Percentiles rank a stretch among this genome's conserved stretches.
phyloP scores from a whole-genome alignment of 2,329 filamentous ascomycete genomes.

The Beauveria caledonica region DNA sequence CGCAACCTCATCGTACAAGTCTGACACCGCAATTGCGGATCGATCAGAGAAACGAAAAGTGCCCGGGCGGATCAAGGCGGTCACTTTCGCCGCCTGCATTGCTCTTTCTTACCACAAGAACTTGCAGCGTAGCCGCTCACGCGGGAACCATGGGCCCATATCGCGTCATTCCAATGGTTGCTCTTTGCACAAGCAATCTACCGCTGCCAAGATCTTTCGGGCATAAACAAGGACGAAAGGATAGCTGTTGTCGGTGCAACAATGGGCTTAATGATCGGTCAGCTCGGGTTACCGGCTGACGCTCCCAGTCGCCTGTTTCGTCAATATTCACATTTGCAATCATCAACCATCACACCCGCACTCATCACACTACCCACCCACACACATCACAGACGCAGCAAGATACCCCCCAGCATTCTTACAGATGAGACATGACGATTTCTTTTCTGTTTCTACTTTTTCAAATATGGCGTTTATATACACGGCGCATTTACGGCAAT shows the following conservation, averaged over 20 bases:
- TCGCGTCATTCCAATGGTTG: neutral
- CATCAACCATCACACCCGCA: neutral
- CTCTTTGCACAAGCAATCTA: neutral
- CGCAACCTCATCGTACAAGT: conserved; percentile 57
- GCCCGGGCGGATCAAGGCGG: neutral
- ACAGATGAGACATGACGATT: conserved; percentile 6
- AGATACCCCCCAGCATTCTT: conserved; percentile 6
- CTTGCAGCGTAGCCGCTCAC: neutral
- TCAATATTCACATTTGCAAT: neutral
- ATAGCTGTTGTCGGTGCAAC: neutral
- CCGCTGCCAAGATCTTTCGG: neutral
- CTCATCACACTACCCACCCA: neutral
- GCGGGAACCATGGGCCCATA: neutral
- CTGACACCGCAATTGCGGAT: conserved; percentile 20
- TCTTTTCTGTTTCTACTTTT: neutral
- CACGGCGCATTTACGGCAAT: neutral
- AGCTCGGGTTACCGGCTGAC: neutral
- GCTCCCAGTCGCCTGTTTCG: neutral
- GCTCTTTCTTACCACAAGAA: neutral
- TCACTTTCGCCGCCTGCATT: neutral
- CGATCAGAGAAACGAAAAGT: neutral
- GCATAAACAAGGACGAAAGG: neutral
- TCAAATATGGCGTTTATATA: neutral
- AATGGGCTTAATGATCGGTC: neutral
- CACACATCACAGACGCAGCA: neutral